phyloP scores from a whole-genome alignment of 2,329 filamentous ascomycete genomes.

The Sporothrix euskadiensis region DNA sequence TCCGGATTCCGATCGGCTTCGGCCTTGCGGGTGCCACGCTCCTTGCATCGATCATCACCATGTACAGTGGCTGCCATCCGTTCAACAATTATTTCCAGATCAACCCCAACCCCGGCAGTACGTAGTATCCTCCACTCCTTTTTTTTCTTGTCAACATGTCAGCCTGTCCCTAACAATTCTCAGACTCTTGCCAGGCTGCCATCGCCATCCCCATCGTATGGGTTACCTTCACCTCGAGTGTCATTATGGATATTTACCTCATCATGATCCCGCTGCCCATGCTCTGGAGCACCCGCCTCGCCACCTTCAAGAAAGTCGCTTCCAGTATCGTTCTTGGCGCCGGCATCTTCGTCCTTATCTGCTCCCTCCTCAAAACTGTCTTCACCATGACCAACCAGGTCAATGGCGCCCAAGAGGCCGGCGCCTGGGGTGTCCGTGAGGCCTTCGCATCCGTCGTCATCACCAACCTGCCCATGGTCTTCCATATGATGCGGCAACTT shows the following conservation, averaged over 20 bases:
- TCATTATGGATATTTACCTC: slow-evolving; percentile 55
- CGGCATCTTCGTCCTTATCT: slow-evolving; percentile 42
- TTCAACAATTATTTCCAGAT: slow-evolving; percentile 32
- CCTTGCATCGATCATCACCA: slow-evolving; percentile 14
- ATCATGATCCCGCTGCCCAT: slow-evolving; percentile 55
- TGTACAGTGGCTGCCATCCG: slow-evolving; percentile 26
- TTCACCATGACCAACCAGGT: slow-evolving; percentile 40
- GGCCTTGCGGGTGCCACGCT: slow-evolving; percentile 1
- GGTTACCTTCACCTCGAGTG: slow-evolving; percentile 51
- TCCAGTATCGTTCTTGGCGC: slow-evolving; percentile 41
- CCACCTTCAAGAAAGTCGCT: slow-evolving; percentile 40
- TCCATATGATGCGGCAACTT: slow-evolving; percentile 45
- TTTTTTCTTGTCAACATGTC: not conserved
- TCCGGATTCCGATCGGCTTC: slow-evolving; percentile 27
- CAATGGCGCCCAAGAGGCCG: slow-evolving; percentile 40
- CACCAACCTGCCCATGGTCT: slow-evolving; percentile 46
- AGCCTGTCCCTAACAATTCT: not conserved
- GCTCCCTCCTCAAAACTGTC: slow-evolving; percentile 41
- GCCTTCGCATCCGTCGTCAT: slow-evolving; percentile 45
- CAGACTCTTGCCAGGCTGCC: slow-evolving; percentile 50
- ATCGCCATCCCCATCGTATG: slow-evolving; percentile 39
- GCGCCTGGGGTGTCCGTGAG: slow-evolving; percentile 43
- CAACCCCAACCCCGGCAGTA: slow-evolving; percentile 33
- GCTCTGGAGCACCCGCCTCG: slow-evolving; percentile 40
- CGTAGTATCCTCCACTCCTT: not conserved